Conservation (phyloP, 2,329 filamentous ascomycete genomes). For the Xenosphaeropsis pyriputrescens region DNA sequence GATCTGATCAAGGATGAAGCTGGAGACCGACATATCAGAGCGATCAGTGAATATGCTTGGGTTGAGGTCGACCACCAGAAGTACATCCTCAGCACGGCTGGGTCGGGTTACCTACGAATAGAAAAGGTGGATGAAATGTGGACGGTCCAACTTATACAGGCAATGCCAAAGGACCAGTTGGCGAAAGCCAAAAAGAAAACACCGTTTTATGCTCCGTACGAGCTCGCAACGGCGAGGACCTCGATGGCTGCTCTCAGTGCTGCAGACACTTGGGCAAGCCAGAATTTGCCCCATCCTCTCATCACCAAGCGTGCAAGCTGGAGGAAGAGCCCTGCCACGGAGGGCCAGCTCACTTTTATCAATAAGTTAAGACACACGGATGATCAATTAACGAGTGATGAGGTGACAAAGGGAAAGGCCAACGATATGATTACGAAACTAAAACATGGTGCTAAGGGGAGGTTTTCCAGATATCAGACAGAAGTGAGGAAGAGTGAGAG, state of each 20-base stretch:
- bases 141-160: slow-evolving; percentile 6
- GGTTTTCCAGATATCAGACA: slow-evolving; percentile 36
- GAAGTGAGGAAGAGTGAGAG: slow-evolving; percentile 29
- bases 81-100: slow-evolving; percentile 55
- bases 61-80: slow-evolving; percentile 57
- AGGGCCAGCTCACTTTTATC: slow-evolving; percentile 52
- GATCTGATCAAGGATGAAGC: slow-evolving; percentile 77
- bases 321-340: slow-evolving; percentile 51
- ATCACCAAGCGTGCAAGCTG: slow-evolving; percentile 54
- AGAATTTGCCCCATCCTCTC: slow-evolving; percentile 50
- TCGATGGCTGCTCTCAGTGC: slow-evolving; percentile 69
- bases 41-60: slow-evolving; percentile 67
- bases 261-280: slow-evolving; percentile 65
- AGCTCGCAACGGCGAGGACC: slow-evolving; percentile 48
- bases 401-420: slow-evolving; percentile 67
- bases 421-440: slow-evolving; percentile 87
- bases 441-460: slow-evolving; percentile 63
- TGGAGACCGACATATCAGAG: slow-evolving; percentile 63
- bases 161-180: slow-evolving; percentile 21
- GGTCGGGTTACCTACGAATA: slow-evolving; percentile 45
- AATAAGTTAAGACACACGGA: slow-evolving; percentile 46
- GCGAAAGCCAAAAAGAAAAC: slow-evolving; percentile 21
- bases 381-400: slow-evolving; percentile 34
- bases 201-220: slow-evolving; percentile 54
- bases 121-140: slow-evolving; percentile 15